phyloP scores from a whole-genome alignment of 495 filamentous ascomycete genomes.

The Glutinoglossum americanum region DNA sequence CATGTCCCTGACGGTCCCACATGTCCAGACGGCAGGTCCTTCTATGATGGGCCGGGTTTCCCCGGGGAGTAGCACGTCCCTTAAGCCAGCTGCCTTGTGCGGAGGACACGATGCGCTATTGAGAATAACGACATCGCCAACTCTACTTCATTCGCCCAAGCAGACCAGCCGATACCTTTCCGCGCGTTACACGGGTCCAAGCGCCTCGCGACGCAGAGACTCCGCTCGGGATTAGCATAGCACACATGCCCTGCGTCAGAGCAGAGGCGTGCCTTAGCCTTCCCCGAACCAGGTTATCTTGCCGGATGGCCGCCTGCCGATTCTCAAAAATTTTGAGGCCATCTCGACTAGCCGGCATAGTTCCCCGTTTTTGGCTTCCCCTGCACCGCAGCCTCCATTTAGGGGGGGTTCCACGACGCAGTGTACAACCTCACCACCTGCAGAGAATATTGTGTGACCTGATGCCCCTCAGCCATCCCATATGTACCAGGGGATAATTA shows the following conservation, averaged over 20 bases:
- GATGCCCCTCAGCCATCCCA: too few species aligned
- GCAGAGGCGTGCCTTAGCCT: background rate
- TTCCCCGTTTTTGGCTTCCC: background rate
- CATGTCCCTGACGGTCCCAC: background rate
- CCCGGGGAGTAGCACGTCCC: conserved; percentile 1
- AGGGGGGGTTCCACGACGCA: too few species aligned
- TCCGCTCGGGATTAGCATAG: background rate
- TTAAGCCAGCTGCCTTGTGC: background rate
- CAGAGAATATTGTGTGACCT: too few species aligned
- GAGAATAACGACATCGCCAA: too few species aligned
- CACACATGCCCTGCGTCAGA: background rate
- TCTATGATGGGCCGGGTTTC: background rate
- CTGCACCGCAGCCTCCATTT: too few species aligned
- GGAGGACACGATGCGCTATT: too few species aligned
- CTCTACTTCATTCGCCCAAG: too few species aligned
- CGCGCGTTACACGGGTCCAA: background rate
- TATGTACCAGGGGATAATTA: too few species aligned
- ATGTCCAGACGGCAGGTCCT: background rate
- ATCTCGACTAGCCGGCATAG: background rate
- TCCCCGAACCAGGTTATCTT: conserved; percentile 2
- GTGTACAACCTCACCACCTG: too few species aligned
- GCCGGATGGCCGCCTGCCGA: background rate
- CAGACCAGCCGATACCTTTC: background rate
- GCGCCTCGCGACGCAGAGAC: background rate
- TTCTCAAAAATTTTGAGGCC: too few species aligned